Percentiles rank a stretch among this genome's conserved stretches.
Evolutionary conservation across 1,284 basidiomycete genomes (phyloP).

Genomic region (Rhodofomes roseus): DNA sequence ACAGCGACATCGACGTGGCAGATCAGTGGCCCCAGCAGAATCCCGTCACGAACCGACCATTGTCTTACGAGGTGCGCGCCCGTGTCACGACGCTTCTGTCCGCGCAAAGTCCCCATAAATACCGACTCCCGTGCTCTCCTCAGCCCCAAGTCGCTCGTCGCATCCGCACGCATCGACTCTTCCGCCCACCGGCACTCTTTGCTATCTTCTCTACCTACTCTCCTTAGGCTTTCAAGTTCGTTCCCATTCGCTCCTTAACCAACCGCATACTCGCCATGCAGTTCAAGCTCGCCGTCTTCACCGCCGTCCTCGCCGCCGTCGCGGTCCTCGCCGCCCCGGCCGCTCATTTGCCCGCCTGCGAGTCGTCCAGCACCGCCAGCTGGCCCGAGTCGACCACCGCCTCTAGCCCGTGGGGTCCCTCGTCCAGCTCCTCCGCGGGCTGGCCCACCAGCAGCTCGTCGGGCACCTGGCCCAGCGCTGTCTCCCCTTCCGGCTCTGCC

Average conservation of each 20-base stretch:
- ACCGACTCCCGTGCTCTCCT: background rate
- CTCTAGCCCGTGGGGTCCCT: background rate
- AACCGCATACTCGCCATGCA: background rate
- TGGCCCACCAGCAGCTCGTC: background rate
- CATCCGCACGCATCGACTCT: background rate
- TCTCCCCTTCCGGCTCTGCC: too few relatives aligned
- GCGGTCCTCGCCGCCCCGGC: background rate
- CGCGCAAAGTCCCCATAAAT: background rate
- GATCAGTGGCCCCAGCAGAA: too few relatives aligned
- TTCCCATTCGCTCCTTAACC: background rate
- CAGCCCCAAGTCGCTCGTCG: background rate
- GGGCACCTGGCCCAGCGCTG: background rate
- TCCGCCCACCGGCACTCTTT: background rate
- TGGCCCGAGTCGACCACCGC: background rate
- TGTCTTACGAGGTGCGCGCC: too few relatives aligned
- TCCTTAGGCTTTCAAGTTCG: background rate
- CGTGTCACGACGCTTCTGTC: background rate
- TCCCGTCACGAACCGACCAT: too few relatives aligned
- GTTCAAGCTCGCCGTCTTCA: constrained; percentile 1
- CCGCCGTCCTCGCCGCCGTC: constrained; percentile 1
- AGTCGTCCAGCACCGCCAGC: background rate
- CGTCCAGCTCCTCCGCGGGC: background rate
- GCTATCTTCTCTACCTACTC: background rate
- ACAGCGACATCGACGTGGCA: too few relatives aligned
- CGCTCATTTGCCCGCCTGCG: background rate